phyloP scores from a whole-genome alignment of 2,329 filamentous ascomycete species.

The Aspergillus sp. region DNA sequence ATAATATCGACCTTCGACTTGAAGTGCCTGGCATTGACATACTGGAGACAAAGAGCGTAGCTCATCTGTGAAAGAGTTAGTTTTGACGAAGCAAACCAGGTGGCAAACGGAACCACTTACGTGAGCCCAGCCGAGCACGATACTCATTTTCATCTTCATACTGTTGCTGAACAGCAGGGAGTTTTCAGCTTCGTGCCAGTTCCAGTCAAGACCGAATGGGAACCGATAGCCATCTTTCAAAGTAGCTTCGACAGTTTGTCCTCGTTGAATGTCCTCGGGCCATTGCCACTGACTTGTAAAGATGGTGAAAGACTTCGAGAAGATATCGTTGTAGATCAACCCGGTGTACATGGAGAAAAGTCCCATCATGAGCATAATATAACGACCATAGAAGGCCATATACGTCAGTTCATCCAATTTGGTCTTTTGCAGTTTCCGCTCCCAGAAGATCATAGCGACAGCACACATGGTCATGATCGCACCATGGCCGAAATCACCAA shows the following conservation, averaged over 20 bases:
- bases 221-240: constrained; percentile 79
- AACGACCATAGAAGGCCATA: constrained; percentile 98
- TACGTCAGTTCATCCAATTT: constrained; percentile 97
- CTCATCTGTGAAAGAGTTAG: constrained; percentile 64
- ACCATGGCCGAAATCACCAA: constrained; percentile 95
- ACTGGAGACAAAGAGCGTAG: constrained; percentile 90
- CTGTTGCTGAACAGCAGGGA: constrained; percentile 94
- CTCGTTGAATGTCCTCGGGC: constrained; percentile 65
- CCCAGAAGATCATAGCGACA: constrained; percentile 92
- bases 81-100: neutral
- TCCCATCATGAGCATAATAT: constrained; percentile 98
- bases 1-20: constrained; percentile 93
- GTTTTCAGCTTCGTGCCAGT: constrained; percentile 95
- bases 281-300: constrained; percentile 91
- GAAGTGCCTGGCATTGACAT: constrained; percentile 92
- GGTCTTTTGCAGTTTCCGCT: constrained; percentile 74
- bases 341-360: constrained; percentile 96
- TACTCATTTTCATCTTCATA: constrained; percentile 99
- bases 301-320: constrained; percentile 87
- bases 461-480: constrained; percentile 82
- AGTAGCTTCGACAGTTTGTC: constrained; percentile 62
- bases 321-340: constrained; percentile 95
- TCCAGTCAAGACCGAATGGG: constrained; percentile 92
- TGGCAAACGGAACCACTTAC: constrained; percentile 31
- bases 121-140: constrained; percentile 93